Base-by-base conservation (phyloP, 352 stramenopile genomes). In the Pythium aristosporum region DNA sequence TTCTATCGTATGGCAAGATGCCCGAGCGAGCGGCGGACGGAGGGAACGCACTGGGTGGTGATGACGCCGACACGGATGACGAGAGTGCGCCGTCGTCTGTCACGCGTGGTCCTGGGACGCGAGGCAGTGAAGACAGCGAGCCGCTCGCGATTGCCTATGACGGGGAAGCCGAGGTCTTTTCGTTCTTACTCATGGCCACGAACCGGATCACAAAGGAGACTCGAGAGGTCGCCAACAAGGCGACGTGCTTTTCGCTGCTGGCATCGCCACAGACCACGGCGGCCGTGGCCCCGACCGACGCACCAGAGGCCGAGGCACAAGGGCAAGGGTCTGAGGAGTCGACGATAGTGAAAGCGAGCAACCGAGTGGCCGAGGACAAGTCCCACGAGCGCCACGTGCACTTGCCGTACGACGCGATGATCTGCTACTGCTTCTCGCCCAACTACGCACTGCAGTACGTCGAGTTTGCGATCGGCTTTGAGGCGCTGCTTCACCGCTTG, bases 401-500 rank as follows among this genome's bases (percentile, higher is more conserved):
- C 42, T 59, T 95, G 39, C 73, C 81, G 5, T 82, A 75, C 48
- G 85, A 94, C 61, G 84, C 82, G 25, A 90, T 92, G 75, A 91
- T 95, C 58, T 94, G 82, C 71, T 95, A 92, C 65, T 88, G 74
- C 70, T 95, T 95, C 52, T 71, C 79, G 18, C 44, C 63, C 7
- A 62, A 73, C 18, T 74, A 58, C 30, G 61, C 59, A 32, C 64
- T 95, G 8, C 85, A 95, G 62, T 94, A 95, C 71, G 71, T 95
- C 52, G 87, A 95, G 71, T 94, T 93, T 62, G 87, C 87, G 10
- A 92, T 95, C 58, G 85, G 87, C 18, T 95, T 92, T 62, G 87
- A 95, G 54, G 69, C 82, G 25, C 74, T 95, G n/a, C 80, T 95
- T 71, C 79, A 95, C 51, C 69, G 77, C 9, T 71, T 95, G 20